Percentiles rank a stretch among this genome's conserved stretches.
phyloP scores from a whole-genome alignment of 2,329 filamentous ascomycete genomes.

The Aciculosporium take region DNA sequence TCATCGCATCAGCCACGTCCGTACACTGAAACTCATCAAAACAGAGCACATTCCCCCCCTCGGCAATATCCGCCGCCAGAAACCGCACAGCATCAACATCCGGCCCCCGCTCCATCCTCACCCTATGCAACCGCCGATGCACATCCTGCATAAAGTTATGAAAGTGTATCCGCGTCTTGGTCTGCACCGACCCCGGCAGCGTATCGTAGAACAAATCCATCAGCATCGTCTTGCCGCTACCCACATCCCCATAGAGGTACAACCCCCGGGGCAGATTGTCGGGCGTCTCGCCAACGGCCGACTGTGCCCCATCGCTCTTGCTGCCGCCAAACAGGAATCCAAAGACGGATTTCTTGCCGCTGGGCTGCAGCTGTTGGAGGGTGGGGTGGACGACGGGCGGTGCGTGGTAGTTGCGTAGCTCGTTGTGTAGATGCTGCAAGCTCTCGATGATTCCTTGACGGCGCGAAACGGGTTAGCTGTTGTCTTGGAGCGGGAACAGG shows the following conservation, averaged over 20 bases:
- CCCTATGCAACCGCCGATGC: slow-evolving; percentile 75
- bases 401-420: slow-evolving; percentile 59
- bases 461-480: neutral
- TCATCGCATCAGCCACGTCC: slow-evolving; percentile 98
- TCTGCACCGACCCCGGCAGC: slow-evolving; percentile 60
- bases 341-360: slow-evolving; percentile 36
- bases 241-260: slow-evolving; percentile 93
- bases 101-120: slow-evolving; percentile 79
- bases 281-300: slow-evolving; percentile 42
- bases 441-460: slow-evolving; percentile 66
- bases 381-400: slow-evolving; percentile 64
- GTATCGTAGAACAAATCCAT: slow-evolving; percentile 99
- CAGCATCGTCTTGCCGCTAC: slow-evolving; percentile 96
- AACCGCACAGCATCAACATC: slow-evolving; percentile 85
- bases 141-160: slow-evolving; percentile 99
- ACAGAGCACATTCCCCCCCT: slow-evolving; percentile 72
- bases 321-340: slow-evolving; percentile 53
- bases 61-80: slow-evolving; percentile 86
- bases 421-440: slow-evolving; percentile 78
- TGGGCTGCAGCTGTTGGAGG: slow-evolving; percentile 50
- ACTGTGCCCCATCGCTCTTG: slow-evolving; percentile 22
- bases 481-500: too few relatives aligned
- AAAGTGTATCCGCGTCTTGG: slow-evolving; percentile 91
- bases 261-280: slow-evolving; percentile 70
- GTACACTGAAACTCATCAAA: slow-evolving; percentile 99